phyloP scores from a whole-genome alignment of 2,329 filamentous ascomycete species.

The Gremmenia infestans region DNA sequence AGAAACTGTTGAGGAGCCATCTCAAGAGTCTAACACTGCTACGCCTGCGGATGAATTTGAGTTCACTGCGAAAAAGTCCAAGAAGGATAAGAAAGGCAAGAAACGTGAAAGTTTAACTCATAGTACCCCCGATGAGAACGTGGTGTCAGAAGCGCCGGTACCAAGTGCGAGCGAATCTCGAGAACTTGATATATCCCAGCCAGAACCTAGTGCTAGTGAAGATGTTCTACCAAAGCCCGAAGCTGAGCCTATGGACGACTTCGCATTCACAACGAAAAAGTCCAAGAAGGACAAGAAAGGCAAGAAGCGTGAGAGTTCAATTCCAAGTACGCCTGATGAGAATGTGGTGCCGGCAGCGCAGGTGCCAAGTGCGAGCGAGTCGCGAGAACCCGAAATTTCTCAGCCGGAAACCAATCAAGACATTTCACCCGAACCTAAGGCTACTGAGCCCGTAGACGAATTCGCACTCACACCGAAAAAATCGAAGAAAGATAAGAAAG shows the following conservation, averaged over 20 bases:
- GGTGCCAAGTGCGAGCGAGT: neutral
- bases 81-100: slow-evolving; percentile 35
- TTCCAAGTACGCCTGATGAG: neutral
- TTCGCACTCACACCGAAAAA: slow-evolving; percentile 3
- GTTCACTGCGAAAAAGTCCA: slow-evolving; percentile 1
- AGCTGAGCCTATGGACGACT: slow-evolving; percentile 1
- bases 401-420: neutral
- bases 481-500: slow-evolving; percentile 7
- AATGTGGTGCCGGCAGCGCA: neutral
- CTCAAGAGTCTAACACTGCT: neutral
- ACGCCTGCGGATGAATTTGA: slow-evolving; percentile 3
- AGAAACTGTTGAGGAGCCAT: neutral
- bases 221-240: neutral
- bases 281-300: slow-evolving; percentile 25
- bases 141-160: neutral
- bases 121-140: neutral
- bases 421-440: neutral
- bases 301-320: slow-evolving; percentile 32
- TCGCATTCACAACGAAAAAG: slow-evolving; percentile 2
- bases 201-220: neutral
- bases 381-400: neutral
- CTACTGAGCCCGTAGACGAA: slow-evolving; percentile 1
- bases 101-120: slow-evolving; percentile 4
- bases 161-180: neutral
- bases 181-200: neutral